phyloP scores from a whole-genome alignment of 306 rosid species.

The Parietaria judaica region DNA sequence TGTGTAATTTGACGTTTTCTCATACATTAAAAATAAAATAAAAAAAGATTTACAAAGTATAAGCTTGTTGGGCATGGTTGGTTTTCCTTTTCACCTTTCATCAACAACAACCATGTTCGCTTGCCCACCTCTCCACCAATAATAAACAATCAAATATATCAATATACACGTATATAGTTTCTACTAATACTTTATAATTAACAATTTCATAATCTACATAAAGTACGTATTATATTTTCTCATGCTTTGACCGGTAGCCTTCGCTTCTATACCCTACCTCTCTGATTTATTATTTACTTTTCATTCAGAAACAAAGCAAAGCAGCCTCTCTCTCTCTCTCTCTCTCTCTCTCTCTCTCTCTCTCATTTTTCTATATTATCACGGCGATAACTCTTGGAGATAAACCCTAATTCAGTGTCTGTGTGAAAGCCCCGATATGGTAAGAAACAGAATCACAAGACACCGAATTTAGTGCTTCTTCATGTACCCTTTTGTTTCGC shows the following conservation, averaged over 20 bases:
- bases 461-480: not conserved
- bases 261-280: slow-evolving; percentile 8
- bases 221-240: slow-evolving; percentile 9
- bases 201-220: not conserved
- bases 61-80: slow-evolving; percentile 20
- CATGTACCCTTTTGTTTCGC: not conserved
- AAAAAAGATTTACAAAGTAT: no score
- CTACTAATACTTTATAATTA: not conserved
- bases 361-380: not conserved
- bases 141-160: not conserved
- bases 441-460: not conserved
- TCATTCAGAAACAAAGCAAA: slow-evolving; percentile 30
- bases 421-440: slow-evolving; percentile 2
- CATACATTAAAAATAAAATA: no score
- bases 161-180: no score
- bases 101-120: slow-evolving; percentile 53
- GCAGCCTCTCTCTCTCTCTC: slow-evolving; percentile 9
- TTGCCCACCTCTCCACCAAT: slow-evolving; percentile 46
- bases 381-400: not conserved
- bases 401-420: slow-evolving; percentile 11
- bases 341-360: slow-evolving; percentile 9
- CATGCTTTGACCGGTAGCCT: slow-evolving; percentile 39
- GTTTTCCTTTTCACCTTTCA: slow-evolving; percentile 26
- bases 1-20: not conserved
- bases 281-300: not conserved